phyloP scores from a whole-genome alignment of 169 alveolate genomes.

The Besnoitia besnoiti region DNA sequence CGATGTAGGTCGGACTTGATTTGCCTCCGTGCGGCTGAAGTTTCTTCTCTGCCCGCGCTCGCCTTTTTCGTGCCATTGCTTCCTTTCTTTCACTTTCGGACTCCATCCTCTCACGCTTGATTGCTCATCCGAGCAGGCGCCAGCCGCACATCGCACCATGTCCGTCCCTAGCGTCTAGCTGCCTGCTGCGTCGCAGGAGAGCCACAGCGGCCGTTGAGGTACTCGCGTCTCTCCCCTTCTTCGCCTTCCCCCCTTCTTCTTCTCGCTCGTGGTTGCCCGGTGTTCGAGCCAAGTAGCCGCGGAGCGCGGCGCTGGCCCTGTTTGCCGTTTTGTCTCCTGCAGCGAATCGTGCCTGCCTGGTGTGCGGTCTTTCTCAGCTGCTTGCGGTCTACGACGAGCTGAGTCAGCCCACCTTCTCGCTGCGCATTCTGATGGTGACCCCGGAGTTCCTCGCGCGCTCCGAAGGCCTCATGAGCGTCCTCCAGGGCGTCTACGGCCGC shows the following conservation, averaged over 20 bases:
- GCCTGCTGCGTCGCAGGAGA: no score
- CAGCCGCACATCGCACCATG: no score
- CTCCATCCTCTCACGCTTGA: no score
- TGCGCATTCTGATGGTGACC: conserved; percentile 1
- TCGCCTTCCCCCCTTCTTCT: no score
- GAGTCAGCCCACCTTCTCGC: neutral
- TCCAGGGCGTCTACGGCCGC: neutral
- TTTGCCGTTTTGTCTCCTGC: neutral
- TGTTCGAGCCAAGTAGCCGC: no score
- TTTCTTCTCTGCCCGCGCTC: neutral
- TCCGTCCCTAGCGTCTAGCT: no score
- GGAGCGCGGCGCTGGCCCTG: no score
- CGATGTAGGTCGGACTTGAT: conserved; percentile 34
- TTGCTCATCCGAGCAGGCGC: no score
- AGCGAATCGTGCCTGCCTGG: neutral
- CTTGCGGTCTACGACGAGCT: conserved; percentile 6
- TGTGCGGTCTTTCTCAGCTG: neutral
- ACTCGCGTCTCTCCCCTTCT: no score
- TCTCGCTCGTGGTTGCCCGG: no score
- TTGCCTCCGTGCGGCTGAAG: no score
- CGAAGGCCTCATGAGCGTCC: neutral
- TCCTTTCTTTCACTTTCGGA: neutral
- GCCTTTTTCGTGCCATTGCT: neutral
- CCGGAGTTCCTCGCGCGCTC: conserved; percentile 38
- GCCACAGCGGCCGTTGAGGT: no score